These are phyloP conservation scores for Aspergillus campestris DNA, from an alignment of 495 filamentous ascomycete genomes.

Conservation along the genomic window DNA sequence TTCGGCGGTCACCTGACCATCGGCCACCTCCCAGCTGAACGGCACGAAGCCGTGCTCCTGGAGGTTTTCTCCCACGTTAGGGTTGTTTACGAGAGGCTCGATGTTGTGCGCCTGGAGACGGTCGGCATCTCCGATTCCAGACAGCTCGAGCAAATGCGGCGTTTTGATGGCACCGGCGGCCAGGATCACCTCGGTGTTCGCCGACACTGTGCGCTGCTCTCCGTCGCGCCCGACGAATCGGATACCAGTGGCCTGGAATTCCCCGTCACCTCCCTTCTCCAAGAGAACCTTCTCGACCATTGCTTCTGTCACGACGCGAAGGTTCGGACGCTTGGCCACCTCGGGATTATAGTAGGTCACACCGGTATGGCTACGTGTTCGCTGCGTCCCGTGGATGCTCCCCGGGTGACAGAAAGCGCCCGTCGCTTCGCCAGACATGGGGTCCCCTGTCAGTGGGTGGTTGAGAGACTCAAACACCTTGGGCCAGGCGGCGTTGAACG, in stretches of 20 bases:
- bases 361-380: slow-evolving; percentile 28
- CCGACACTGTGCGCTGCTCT: not conserved
- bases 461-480: slow-evolving; percentile 7
- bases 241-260: slow-evolving; percentile 15
- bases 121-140: slow-evolving; percentile 38
- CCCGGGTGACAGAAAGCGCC: slow-evolving; percentile 29
- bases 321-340: slow-evolving; percentile 30
- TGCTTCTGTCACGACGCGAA: slow-evolving; percentile 38
- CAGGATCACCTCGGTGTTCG: slow-evolving; percentile 34
- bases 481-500: slow-evolving; percentile 28
- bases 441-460: slow-evolving; percentile 3
- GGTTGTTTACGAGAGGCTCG: slow-evolving; percentile 18
- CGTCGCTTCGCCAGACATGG: slow-evolving; percentile 5
- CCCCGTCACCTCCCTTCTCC: slow-evolving; percentile 17
- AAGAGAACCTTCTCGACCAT: slow-evolving; percentile 39
- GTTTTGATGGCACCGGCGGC: slow-evolving; percentile 2
- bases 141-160: slow-evolving; percentile 38
- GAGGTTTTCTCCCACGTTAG: slow-evolving; percentile 28
- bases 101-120: slow-evolving; percentile 22
- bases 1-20: not conserved
- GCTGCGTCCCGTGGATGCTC: slow-evolving; percentile 33
- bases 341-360: slow-evolving; percentile 28
- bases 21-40: slow-evolving; percentile 6
- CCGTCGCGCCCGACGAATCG: slow-evolving; percentile 17
- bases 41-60: slow-evolving; percentile 21